Conservation (phyloP, 176 grass and related monocot genomes). For the Aegilops sharonensis region DNA sequence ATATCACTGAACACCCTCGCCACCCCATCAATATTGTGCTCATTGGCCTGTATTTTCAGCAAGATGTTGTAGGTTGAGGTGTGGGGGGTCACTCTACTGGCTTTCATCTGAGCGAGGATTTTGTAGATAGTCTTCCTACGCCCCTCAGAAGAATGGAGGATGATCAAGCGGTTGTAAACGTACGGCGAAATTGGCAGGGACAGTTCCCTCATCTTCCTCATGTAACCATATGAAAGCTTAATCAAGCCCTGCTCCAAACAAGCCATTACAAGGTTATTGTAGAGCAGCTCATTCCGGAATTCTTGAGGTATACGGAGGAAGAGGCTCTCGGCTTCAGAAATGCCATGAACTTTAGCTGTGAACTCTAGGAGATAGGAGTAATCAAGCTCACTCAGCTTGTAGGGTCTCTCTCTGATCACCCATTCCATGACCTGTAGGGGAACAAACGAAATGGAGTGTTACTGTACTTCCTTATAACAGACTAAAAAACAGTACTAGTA, state of each 20-base stretch:
- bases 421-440: constrained; percentile 81
- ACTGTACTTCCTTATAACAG: neutral
- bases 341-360: constrained; percentile 81
- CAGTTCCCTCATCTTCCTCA: constrained; percentile 91
- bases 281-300: constrained; percentile 83
- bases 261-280: constrained; percentile 87
- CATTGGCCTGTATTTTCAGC: constrained; percentile 82
- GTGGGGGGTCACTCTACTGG: constrained; percentile 59
- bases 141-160: constrained; percentile 73
- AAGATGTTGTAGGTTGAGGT: constrained; percentile 91
- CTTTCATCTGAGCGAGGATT: constrained; percentile 85
- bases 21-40: constrained; percentile 82
- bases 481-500: neutral
- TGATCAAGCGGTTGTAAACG: constrained; percentile 84
- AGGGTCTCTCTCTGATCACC: constrained; percentile 93
- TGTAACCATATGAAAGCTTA: constrained; percentile 85
- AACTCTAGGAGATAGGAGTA: constrained; percentile 93
- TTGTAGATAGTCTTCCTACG: constrained; percentile 73
- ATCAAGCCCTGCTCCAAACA: constrained; percentile 66
- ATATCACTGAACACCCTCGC: constrained; percentile 78
- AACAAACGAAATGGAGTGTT: neutral
- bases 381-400: constrained; percentile 86
- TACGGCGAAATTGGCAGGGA: constrained; percentile 60
- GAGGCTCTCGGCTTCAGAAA: constrained; percentile 74
- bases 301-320: constrained; percentile 67